Base-by-base conservation (phyloP, 495 filamentous ascomycete species). In the Rusavskia elegans region DNA sequence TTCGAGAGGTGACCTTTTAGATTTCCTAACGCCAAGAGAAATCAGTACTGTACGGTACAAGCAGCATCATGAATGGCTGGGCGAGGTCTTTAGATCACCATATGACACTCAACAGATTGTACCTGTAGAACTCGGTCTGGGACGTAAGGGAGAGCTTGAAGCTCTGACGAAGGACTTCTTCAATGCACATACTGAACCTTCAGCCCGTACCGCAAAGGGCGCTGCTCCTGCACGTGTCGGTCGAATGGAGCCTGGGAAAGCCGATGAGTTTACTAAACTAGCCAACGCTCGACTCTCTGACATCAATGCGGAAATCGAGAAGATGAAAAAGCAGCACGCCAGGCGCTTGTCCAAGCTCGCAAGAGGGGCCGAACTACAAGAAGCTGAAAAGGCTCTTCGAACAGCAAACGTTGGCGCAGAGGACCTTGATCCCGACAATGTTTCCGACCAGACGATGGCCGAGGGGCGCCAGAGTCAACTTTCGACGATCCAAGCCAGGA, bases 21-120 rank as follows among this genome's bases (percentile, higher is more conserved):
- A 98, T 59, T 74, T 87, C 48, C 68, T 94, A 36, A 89, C 83
- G 0, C 88, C 89, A 17, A 81, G 88, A 7, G 92, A 97, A 53
- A 81, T 97, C 57, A 90, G 86, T 58, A 70, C 81, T 55, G 76
- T 79, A 58, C 74, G 92, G 45, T 98, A 93, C 62, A 82, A 80
- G 55, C 92, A 95, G 59, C 92, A 98, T 60, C 92, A 97, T 57
- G 89, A 95, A 65, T 96, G 89, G 92, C 94, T 97, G 85, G 92
- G 95, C 60, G 89, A 98, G 66, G 80, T 98, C n/a, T 74, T 95
- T 44, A 83, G 82, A 2, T 95, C 88, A 0, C 86, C 88, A 0
- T 95, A 89, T 57, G 71, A 81, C 17, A 85, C 86, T 52, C 72
- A 73, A 21, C 84, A 92, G 57, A 90, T 98, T 45, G 78, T 80